phyloP scores from a whole-genome alignment of 768 basidiomycete species.

The Russula brevipes region DNA sequence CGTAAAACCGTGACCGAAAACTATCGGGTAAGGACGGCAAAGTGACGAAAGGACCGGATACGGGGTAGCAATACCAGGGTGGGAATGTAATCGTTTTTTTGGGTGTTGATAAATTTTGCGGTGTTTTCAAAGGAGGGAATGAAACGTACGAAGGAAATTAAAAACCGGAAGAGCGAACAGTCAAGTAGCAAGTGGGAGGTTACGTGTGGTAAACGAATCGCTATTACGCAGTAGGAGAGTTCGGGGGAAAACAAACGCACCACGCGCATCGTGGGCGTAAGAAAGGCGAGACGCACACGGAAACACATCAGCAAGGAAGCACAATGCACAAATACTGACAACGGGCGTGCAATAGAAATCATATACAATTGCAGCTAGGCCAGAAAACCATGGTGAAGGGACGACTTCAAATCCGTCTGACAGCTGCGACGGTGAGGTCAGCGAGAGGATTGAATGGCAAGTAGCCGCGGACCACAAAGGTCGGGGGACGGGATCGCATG shows the following conservation, averaged over 20 bases:
- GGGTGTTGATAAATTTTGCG: conserved; percentile 7
- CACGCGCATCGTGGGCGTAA: conserved; percentile 5
- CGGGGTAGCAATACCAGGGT: conserved; percentile 11
- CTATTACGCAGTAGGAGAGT: conserved; percentile 13
- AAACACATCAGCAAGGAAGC: conserved; percentile 9
- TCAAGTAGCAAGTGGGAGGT: conserved; percentile 8
- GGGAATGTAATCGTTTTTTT: conserved; percentile 13
- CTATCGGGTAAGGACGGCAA: conserved; percentile 25
- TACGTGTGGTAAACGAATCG: conserved; percentile 8
- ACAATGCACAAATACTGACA: conserved; percentile 4
- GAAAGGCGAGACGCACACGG: conserved; percentile 12
- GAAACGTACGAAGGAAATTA: conserved; percentile 1
- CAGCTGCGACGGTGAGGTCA: background rate
- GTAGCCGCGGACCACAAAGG: conserved; percentile 1
- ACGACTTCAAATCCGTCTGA: background rate
- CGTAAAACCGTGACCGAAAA: conserved; percentile 14
- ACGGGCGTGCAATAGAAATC: conserved; percentile 4
- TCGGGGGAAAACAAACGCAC: conserved; percentile 6
- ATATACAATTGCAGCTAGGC: conserved; percentile 8
- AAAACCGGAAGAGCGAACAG: conserved; percentile 11
- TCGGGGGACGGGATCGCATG: conserved; percentile 28
- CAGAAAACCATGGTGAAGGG: background rate
- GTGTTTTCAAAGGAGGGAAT: conserved; percentile 15
- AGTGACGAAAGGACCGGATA: conserved; percentile 22
- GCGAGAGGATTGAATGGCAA: background rate